A percentile compares a stretch with the other conserved stretches of the same genome.
Conservation (phyloP, 164 flowering plant species). For the Aristolochia contorta region DNA sequence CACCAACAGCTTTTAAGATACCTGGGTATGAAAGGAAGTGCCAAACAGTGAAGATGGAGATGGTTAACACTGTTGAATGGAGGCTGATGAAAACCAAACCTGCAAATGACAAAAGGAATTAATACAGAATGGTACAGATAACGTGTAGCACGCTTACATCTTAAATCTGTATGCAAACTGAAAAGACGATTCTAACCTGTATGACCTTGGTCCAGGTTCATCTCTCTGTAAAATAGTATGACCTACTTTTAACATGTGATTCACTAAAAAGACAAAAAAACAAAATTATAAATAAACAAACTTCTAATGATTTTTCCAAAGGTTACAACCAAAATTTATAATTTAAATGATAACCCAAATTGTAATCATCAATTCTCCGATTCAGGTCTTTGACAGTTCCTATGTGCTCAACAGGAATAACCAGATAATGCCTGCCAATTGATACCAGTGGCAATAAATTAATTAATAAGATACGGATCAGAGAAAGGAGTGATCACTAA, state of each 20-base stretch:
- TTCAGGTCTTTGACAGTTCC: constrained; percentile 61
- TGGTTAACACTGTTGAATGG: constrained; percentile 83
- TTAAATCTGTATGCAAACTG: too few relatives aligned
- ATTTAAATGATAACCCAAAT: constrained; percentile 33
- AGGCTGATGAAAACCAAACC: constrained; percentile 80
- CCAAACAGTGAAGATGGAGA: constrained; percentile 36
- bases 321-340: background rate
- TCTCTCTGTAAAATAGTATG: background rate
- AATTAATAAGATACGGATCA: background rate
- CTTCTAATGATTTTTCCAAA: too few relatives aligned
- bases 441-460: background rate
- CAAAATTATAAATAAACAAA: background rate
- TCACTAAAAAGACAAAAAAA: background rate
- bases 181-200: background rate
- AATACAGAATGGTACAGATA: too few relatives aligned
- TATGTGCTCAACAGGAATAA: constrained; percentile 74
- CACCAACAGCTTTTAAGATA: background rate
- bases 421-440: constrained; percentile 67
- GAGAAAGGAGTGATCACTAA: background rate
- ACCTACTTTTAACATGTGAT: constrained; percentile 2
- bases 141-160: too few relatives aligned
- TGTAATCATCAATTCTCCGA: constrained; percentile 47
- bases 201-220: constrained; percentile 1
- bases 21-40: constrained; percentile 27
- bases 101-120: background rate